Evolutionary conservation across 371 early-diverging fungal species (phyloP).

Genomic region (Mucor irregularis): DNA sequence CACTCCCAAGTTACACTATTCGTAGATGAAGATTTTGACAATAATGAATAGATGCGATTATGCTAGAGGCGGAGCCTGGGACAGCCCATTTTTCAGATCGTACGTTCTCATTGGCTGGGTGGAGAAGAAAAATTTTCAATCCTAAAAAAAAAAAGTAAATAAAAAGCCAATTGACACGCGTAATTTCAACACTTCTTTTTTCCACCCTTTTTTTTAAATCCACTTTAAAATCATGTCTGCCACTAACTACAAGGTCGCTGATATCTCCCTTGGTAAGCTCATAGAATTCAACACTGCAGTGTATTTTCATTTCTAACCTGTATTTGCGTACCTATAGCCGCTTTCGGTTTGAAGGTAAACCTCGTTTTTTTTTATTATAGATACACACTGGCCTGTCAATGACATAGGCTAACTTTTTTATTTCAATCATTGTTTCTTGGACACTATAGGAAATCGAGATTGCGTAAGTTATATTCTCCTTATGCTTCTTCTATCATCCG

Average conservation of each 20-base stretch:
- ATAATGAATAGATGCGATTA: conserved; percentile 1
- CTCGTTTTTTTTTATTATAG: neutral
- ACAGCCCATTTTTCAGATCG: conserved; percentile 19
- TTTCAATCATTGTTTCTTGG: neutral
- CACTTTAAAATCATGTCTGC: conserved; percentile 18
- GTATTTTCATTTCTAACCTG: neutral
- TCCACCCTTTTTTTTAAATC: conserved; percentile 10
- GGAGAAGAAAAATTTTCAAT: conserved; percentile 18
- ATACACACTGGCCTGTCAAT: neutral
- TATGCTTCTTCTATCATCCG: neutral
- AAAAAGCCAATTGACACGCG: neutral
- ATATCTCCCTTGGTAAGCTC: conserved; percentile 87
- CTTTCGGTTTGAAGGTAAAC: conserved; percentile 48
- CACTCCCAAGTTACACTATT: neutral
- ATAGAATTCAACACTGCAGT: neutral
- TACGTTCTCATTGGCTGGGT: conserved; percentile 5
- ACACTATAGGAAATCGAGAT: conserved; percentile 48
- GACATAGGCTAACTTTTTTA: neutral
- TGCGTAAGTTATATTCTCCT: conserved; percentile 25
- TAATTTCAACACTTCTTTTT: neutral
- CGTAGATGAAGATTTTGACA: conserved; percentile 1
- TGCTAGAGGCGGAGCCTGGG: conserved; percentile 9
- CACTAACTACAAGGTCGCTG: conserved; percentile 64
- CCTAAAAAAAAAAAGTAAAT: conserved; percentile 10
- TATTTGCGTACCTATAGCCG: conserved; percentile 22